Conservation (phyloP, 192 early-diverging fungal species). For the Coemansia sp. region DNA sequence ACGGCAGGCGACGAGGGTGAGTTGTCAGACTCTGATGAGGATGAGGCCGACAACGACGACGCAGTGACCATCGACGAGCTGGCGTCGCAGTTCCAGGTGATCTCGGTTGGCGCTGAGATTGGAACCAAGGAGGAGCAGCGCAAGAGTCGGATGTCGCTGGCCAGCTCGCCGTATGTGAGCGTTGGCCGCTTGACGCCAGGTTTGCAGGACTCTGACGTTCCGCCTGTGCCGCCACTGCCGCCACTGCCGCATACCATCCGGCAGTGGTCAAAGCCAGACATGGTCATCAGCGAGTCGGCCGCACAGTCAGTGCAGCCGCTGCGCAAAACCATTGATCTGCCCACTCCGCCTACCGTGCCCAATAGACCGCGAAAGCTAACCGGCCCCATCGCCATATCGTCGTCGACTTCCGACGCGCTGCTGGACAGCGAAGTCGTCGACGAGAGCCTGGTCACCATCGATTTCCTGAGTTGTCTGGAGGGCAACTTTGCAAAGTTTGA, state of each 20-base stretch:
- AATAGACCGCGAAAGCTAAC: neutral
- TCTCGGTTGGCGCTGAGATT: constrained; percentile 40
- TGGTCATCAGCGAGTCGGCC: neutral
- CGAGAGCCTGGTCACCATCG: constrained; percentile 43
- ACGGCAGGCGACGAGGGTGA: neutral
- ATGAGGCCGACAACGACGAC: constrained; percentile 12
- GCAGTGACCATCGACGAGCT: constrained; percentile 45
- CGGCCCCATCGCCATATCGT: constrained; percentile 25
- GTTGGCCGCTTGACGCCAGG: constrained; percentile 13
- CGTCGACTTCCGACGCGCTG: constrained; percentile 26
- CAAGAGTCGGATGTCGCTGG: constrained; percentile 44
- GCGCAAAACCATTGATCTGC: constrained; percentile 39
- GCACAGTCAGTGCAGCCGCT: constrained; percentile 11
- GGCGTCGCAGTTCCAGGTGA: constrained; percentile 41
- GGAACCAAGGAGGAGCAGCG: constrained; percentile 49
- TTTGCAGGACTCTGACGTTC: constrained; percentile 3
- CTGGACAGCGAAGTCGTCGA: constrained; percentile 43
- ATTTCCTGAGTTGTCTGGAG: constrained; percentile 46
- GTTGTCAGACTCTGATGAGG: constrained; percentile 4
- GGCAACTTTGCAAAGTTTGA: constrained; percentile 38
- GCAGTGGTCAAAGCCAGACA: constrained; percentile 6
- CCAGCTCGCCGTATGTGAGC: constrained; percentile 16
- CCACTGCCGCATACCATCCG: constrained; percentile 7
- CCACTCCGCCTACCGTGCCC: neutral
- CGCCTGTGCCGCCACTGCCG: constrained; percentile 18